These are phyloP conservation scores for Bidens hawaiensis DNA, from an alignment of 140 eudicot genomes.

Conservation along the genomic window DNA sequence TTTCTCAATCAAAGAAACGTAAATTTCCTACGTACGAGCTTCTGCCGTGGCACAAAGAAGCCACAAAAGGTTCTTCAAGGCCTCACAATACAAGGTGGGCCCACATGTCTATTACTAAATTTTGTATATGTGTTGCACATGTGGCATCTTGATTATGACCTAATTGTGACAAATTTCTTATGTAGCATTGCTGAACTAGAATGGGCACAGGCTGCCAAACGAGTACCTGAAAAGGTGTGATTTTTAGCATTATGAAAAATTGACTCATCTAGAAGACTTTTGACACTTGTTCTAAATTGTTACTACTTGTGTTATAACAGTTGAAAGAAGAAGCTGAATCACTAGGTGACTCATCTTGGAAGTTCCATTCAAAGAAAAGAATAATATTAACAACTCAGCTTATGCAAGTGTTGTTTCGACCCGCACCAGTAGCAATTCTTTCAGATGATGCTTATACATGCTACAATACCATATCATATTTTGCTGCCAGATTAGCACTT, in stretches of 20 bases:
- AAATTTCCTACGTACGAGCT: slow-evolving; percentile 51
- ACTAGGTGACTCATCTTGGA: slow-evolving; percentile 28
- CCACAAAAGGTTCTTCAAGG: slow-evolving; percentile 33
- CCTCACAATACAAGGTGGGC: slow-evolving; percentile 51
- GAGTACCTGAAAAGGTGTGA: slow-evolving; percentile 65
- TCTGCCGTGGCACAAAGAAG: slow-evolving; percentile 76
- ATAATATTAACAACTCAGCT: slow-evolving; percentile 60
- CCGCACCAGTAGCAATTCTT: slow-evolving; percentile 53
- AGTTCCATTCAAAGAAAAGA: slow-evolving; percentile 53
- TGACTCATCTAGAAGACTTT: slow-evolving; percentile 3
- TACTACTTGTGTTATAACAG: slow-evolving; percentile 29
- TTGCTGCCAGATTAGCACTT: slow-evolving; percentile 65
- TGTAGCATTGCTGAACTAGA: slow-evolving; percentile 55
- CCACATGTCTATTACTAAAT: background rate
- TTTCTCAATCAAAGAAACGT: slow-evolving; percentile 60
- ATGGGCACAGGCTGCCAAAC: slow-evolving; percentile 63
- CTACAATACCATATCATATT: slow-evolving; percentile 41
- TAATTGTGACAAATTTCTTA: slow-evolving; percentile 14
- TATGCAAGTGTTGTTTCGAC: slow-evolving; percentile 68
- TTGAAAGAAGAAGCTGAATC: slow-evolving; percentile 39
- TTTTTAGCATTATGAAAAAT: no score
- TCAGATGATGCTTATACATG: slow-evolving; percentile 42
- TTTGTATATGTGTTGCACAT: background rate
- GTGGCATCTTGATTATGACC: slow-evolving; percentile 1
- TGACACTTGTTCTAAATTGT: slow-evolving; percentile 11